Conservation (phyloP, 139 green algal species). For the Dunaliella sp. region DNA sequence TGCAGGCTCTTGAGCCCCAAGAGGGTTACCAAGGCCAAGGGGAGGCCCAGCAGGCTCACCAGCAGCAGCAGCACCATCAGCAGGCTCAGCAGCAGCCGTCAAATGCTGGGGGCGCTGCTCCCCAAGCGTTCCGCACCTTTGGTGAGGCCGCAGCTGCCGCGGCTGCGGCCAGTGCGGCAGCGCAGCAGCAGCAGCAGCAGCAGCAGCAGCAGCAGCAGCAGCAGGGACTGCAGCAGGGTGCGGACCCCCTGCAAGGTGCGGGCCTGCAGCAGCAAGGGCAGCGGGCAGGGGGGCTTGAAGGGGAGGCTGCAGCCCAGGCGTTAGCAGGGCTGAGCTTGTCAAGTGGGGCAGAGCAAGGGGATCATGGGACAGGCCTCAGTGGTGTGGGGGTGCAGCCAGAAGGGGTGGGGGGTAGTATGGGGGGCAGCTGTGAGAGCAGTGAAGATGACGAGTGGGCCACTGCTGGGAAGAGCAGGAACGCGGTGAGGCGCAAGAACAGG, state of each 20-base stretch:
- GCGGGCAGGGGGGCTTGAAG: constrained; percentile 1
- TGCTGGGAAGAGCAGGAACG: constrained; percentile 30
- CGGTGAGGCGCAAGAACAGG: constrained; percentile 21
- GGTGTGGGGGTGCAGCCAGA: not conserved
- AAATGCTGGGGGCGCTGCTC: constrained; percentile 2
- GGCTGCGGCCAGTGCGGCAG: not conserved
- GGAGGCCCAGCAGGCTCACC: not conserved
- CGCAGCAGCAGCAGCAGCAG: constrained; percentile 3
- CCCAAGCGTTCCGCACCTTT: not conserved
- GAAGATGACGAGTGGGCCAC: constrained; percentile 37
- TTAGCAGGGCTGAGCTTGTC: not conserved
- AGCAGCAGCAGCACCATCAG: not conserved
- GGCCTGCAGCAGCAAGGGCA: constrained; percentile 8
- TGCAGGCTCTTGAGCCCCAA: constrained; percentile 7
- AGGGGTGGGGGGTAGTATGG: not conserved
- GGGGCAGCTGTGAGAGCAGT: not conserved
- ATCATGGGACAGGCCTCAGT: not conserved
- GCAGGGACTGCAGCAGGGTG: constrained; percentile 14
- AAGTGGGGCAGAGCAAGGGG: not conserved
- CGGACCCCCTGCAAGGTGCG: too few relatives aligned
- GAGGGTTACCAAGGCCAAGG: too few relatives aligned
- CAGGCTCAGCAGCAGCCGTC: not conserved
- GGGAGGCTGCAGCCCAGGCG: not conserved
- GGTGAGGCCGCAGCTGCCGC: not conserved
- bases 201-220: constrained; percentile 15